phyloP scores from a whole-genome alignment of 345 rosid genomes.

The Orychophragmus violaceus region DNA sequence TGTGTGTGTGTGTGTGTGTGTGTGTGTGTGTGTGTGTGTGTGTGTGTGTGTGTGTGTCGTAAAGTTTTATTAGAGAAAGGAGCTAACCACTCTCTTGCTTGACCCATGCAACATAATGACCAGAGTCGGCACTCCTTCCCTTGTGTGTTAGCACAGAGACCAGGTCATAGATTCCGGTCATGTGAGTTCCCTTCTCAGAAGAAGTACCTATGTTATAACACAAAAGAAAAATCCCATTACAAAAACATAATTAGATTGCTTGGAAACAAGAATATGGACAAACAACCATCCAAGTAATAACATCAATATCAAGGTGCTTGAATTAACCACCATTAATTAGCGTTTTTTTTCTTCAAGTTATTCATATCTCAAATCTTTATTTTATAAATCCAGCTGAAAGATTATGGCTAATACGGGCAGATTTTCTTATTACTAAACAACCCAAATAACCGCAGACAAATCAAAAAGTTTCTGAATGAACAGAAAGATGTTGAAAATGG shows the following conservation, averaged over 20 bases:
- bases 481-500: background rate
- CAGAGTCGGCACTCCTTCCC: constrained; percentile 98
- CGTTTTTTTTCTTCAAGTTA: background rate
- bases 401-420: background rate
- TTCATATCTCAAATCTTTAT: background rate
- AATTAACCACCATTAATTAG: background rate
- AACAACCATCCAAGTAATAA: background rate
- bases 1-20: background rate
- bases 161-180: constrained; percentile 87
- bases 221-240: background rate
- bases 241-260: background rate
- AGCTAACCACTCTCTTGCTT: constrained; percentile 89
- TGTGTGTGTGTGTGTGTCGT: too few relatives aligned
- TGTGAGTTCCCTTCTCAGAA: constrained; percentile 44
- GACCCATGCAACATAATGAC: constrained; percentile 95
- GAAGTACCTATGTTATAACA: constrained; percentile 33
- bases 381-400: background rate
- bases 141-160: constrained; percentile 91
- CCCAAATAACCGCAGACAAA: too few relatives aligned
- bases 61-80: background rate
- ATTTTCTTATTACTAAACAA: too few relatives aligned
- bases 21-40: too few relatives aligned
- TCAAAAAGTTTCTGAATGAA: background rate
- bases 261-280: background rate
- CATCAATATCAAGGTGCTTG: background rate